A percentile compares a stretch with the other conserved stretches of the same genome.
Conservation (phyloP, 352 stramenopile genomes). For the Phytophthora meadii region DNA sequence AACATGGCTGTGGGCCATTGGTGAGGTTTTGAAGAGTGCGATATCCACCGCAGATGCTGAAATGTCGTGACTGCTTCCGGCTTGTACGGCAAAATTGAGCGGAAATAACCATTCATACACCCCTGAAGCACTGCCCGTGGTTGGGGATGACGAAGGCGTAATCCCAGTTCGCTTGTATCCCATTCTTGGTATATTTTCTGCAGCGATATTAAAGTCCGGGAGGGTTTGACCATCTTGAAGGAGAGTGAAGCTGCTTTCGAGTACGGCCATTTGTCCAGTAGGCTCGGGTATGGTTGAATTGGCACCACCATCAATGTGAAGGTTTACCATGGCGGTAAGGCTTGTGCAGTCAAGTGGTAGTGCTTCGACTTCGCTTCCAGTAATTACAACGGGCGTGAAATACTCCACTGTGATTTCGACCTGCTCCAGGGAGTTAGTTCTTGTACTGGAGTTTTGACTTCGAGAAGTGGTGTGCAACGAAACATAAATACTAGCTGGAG, state of each 20-base stretch:
- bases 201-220: not conserved
- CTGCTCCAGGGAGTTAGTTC: conserved; percentile 14
- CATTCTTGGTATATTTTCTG: not conserved
- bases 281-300: not conserved
- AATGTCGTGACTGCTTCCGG: conserved; percentile 2
- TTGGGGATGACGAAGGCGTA: conserved; percentile 27
- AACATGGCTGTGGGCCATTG: conserved; percentile 14
- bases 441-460: not conserved
- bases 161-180: conserved; percentile 13
- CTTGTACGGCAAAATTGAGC: conserved; percentile 24
- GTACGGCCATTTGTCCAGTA: not conserved
- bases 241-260: conserved; percentile 25
- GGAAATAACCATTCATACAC: conserved; percentile 50
- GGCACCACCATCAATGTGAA: not conserved
- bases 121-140: conserved; percentile 9
- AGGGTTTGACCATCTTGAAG: conserved; percentile 24
- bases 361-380: conserved; percentile 30
- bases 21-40: conserved; percentile 34
- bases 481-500: conserved; percentile 23
- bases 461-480: conserved; percentile 23
- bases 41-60: conserved; percentile 23
- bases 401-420: conserved; percentile 33
- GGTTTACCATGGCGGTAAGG: conserved; percentile 14
- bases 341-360: conserved; percentile 23
- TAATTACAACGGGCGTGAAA: conserved; percentile 37